These are phyloP conservation scores for Pseudonitzschia multiseries DNA, from an alignment of 108 stramenopile genomes.

Conservation along the genomic window DNA sequence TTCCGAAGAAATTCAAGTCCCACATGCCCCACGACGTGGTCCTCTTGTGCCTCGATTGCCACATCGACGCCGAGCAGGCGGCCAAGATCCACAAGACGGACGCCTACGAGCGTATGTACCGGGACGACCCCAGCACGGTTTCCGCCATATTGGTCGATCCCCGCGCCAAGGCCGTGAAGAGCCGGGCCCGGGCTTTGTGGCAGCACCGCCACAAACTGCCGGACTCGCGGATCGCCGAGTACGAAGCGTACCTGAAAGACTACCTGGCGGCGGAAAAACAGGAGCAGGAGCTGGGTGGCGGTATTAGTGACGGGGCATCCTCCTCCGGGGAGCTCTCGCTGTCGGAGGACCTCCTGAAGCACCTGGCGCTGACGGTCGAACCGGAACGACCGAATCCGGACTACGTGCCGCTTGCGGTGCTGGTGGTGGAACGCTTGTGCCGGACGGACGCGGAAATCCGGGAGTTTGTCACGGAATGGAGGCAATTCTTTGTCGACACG, in stretches of 20 bases:
- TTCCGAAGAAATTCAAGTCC: slow-evolving; percentile 75
- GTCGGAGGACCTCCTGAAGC: slow-evolving; percentile 23
- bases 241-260: slow-evolving; percentile 22
- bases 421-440: slow-evolving; percentile 45
- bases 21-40: slow-evolving; percentile 86
- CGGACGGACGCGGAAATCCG: slow-evolving; percentile 34
- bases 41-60: slow-evolving; percentile 76
- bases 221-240: slow-evolving; percentile 31
- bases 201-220: slow-evolving; percentile 58
- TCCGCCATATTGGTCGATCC: slow-evolving; percentile 18
- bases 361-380: slow-evolving; percentile 43
- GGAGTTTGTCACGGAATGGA: slow-evolving; percentile 72
- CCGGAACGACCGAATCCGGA: slow-evolving; percentile 56
- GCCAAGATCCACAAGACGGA: slow-evolving; percentile 49
- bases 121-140: slow-evolving; percentile 18
- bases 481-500: slow-evolving; percentile 57
- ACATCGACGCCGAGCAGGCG: slow-evolving; percentile 52
- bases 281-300: background rate
- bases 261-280: slow-evolving; percentile 14
- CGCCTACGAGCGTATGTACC: slow-evolving; percentile 26
- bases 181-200: slow-evolving; percentile 59
- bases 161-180: slow-evolving; percentile 44
- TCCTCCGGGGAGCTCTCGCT: slow-evolving; percentile 6
- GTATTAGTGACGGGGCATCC: background rate
- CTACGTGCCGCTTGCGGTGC: slow-evolving; percentile 57